These are phyloP conservation scores for Fusarium sp. DNA, from an alignment of 2,329 filamentous ascomycete species.

Conservation along the genomic window DNA sequence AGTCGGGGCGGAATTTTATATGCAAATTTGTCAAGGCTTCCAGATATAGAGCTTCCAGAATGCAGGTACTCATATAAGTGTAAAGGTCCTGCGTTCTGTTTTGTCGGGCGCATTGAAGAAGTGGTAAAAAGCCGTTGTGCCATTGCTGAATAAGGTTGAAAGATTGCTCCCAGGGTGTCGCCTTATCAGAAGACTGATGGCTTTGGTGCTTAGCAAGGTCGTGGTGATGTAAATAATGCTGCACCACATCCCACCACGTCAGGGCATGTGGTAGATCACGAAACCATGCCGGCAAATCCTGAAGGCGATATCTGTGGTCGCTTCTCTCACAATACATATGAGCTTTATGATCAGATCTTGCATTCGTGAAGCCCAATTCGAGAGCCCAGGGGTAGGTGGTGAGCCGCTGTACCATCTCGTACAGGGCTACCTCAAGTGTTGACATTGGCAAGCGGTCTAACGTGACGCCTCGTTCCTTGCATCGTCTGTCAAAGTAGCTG, in stretches of 20 bases:
- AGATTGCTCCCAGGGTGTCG: slow-evolving; percentile 18
- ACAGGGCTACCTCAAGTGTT: slow-evolving; percentile 26
- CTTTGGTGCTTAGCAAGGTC: too few species aligned
- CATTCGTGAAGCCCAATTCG: slow-evolving; percentile 16
- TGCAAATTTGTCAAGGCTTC: slow-evolving; percentile 31
- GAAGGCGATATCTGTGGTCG: slow-evolving; percentile 18
- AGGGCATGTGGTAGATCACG: slow-evolving; percentile 27
- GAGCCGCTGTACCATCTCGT: slow-evolving; percentile 37
- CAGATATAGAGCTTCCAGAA: slow-evolving; percentile 33
- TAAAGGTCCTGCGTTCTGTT: slow-evolving; percentile 13
- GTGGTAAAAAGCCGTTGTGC: slow-evolving; percentile 29
- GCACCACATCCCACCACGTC: slow-evolving; percentile 34
- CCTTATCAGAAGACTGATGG: background rate
- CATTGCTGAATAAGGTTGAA: slow-evolving; percentile 20
- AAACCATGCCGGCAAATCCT: slow-evolving; percentile 31
- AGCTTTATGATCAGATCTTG: background rate
- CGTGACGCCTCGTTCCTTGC: slow-evolving; percentile 21
- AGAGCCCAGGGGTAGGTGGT: slow-evolving; percentile 36
- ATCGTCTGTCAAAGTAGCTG: slow-evolving; percentile 29
- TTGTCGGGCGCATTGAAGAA: slow-evolving; percentile 22
- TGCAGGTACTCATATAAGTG: slow-evolving; percentile 27
- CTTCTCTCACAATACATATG: slow-evolving; percentile 4
- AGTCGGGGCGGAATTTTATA: slow-evolving; percentile 5
- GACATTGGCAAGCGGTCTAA: slow-evolving; percentile 22
- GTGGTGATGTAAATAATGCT: slow-evolving; percentile 26